Base-by-base conservation (phyloP, 2,329 filamentous ascomycete species). In the Talaromyces funiculosus region DNA sequence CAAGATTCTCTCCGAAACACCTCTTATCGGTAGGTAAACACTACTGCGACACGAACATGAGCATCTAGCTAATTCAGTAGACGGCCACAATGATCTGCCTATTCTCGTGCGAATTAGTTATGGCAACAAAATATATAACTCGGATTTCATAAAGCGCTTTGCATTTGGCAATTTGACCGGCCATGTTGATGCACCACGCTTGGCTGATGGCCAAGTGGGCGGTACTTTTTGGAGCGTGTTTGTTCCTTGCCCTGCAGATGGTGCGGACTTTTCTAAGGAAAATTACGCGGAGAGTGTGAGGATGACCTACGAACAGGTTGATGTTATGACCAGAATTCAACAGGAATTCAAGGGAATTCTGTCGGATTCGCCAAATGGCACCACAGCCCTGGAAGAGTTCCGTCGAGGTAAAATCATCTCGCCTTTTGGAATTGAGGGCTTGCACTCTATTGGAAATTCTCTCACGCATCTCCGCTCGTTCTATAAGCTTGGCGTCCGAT, bases 161-260 rank as follows among this genome's bases (percentile, higher is more conserved):
- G 83, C 87, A 65, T 77, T 89, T 22, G 90, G 90, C 33, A 84
- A 83, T 0, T 75, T 96, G 56, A 69, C 73, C 0, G 81, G 81
- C 3, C 90, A 97, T 66, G 88, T 94, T 57, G 93, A 97, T 72
- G 77, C 96, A 8, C 86, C 88, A 1, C 85, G 92, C 4, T 81
- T 96, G 53, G 81, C 83, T 37, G 74, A 84, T 54, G 92, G 92
- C 64, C 66, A 67, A 31, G 68, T 74, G 4, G 92, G 92, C 40
- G 93, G 92, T 59, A 87, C 90, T n/a, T 97, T 97, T 72, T 97
- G 92, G 93, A 92, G 88, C 71, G 90, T 94, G 9, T 97, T 82
- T 68, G 85, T 89, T 42, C 84, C 84, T 0, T 97, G 92, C 69
- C 92, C 92, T 0, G 73, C 75, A 10, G 85, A 93, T 68, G 85